A percentile compares a stretch with the other conserved stretches of the same genome.
phyloP scores from a whole-genome alignment of 2,329 filamentous ascomycete species.

The Claviceps pazoutovae region DNA sequence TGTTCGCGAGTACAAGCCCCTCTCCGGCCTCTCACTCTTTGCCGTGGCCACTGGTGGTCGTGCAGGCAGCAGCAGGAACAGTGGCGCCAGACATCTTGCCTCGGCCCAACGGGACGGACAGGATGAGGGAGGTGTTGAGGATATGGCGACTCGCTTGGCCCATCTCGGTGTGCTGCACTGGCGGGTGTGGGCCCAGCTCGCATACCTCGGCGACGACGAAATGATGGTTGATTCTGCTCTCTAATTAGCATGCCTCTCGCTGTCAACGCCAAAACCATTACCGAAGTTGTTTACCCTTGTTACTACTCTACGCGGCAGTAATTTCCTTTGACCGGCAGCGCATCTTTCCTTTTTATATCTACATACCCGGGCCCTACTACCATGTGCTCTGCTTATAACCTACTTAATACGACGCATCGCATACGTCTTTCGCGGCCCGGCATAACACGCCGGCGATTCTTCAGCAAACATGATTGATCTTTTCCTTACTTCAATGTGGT shows the following conservation, averaged over 20 bases:
- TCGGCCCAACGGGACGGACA: slow-evolving; percentile 26
- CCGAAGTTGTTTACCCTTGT: not conserved
- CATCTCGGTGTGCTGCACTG: slow-evolving; percentile 81
- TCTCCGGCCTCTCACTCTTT: slow-evolving; percentile 40
- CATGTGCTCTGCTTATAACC: not conserved
- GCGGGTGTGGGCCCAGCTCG: slow-evolving; percentile 70
- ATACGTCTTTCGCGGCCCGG: too few species aligned
- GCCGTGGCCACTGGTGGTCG: slow-evolving; percentile 40
- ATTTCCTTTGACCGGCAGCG: not conserved
- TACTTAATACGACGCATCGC: not conserved
- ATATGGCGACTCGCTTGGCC: slow-evolving; percentile 64
- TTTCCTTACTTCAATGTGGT: not conserved
- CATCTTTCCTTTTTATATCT: not conserved
- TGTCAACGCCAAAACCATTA: not conserved
- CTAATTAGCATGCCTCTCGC: not conserved
- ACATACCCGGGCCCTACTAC: not conserved
- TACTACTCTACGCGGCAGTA: too few species aligned
- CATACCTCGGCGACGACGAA: slow-evolving; percentile 41
- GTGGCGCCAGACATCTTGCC: slow-evolving; percentile 20
- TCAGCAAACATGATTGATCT: not conserved
- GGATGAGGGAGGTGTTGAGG: slow-evolving; percentile 42
- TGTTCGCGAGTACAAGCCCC: slow-evolving; percentile 37
- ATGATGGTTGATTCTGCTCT: slow-evolving; percentile 17
- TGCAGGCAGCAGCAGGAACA: slow-evolving; percentile 22
- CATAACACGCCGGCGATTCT: too few species aligned